Evolutionary conservation across 2,329 filamentous ascomycete species (phyloP), one percentile per base, ranked within the genome.

Genomic region (Curvularia lunata): DNA sequence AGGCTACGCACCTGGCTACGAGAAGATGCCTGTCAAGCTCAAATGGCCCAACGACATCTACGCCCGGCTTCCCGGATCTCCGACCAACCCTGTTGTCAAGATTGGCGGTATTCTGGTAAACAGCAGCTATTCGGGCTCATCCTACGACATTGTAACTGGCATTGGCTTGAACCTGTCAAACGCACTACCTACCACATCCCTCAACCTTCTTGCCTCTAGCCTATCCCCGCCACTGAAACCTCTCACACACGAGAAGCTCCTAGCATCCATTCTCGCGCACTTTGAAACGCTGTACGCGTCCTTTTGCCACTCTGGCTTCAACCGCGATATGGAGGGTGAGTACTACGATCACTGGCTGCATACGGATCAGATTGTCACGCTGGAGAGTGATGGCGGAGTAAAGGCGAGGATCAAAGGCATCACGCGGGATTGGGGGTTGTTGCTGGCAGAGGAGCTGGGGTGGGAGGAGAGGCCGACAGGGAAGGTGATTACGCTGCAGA

Each of bases 31-130:
- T 0, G 84, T 99, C 40, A 92, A 91, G 73, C 79, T 99, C 30
- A 99, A 99, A 77, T 99, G 95, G 95, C 95, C 95, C 10, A 99
- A 99, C 70, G 95, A 99, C 72, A 91, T 99, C 53, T 80, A 81
- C 67, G 78, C 77, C 0, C 69, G 69, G 18, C 60, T 74, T 0
- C 72, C 90, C 85, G 5, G 80, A 77, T 52, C 82, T 82, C 46
- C 81, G 81, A 1, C 75, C 79, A 72, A 74, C 21, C 68, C 69
- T 23, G 95, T 95, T 66, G 88, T 92, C 64, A 99, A 99, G 72
- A 93, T 99, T 52, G 92, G 91, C 52, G 95, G 95, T 5, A 95
- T 99, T 61, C 84, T 98, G 2, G 91, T 96, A 6, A 96, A 97
- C 74, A 95, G 91, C 61, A 87, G 88, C 56, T 98, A 95, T 79